These are phyloP conservation scores for Dioscorea cayenensis DNA, from an alignment of 116 monocot species.

Conservation along the genomic window DNA sequence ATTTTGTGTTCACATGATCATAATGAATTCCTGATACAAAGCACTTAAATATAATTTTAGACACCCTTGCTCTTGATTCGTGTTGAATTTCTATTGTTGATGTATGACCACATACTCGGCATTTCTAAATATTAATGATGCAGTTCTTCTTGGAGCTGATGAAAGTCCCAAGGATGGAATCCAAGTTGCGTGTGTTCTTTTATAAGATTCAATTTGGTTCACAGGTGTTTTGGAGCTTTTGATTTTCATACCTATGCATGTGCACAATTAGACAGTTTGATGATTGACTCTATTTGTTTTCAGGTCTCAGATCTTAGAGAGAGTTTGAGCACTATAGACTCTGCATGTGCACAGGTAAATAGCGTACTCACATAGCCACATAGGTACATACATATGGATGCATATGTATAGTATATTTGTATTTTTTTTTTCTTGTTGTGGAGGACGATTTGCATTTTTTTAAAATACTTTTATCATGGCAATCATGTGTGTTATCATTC, in stretches of 20 bases:
- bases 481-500: neutral
- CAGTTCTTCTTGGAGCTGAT: slow-evolving; percentile 94
- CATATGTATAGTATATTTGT: neutral
- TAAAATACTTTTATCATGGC: neutral
- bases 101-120: too few relatives aligned
- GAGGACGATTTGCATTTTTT: neutral
- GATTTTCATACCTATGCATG: neutral
- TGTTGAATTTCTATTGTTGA: too few relatives aligned
- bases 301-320: slow-evolving; percentile 77
- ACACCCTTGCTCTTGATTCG: too few relatives aligned
- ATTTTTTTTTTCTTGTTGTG: neutral
- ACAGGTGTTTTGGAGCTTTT: slow-evolving; percentile 50
- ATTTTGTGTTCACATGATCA: too few relatives aligned
- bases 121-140: slow-evolving; percentile 2
- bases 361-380: neutral
- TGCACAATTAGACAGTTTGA: neutral
- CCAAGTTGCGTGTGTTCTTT: slow-evolving; percentile 79
- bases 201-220: slow-evolving; percentile 90
- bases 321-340: slow-evolving; percentile 51
- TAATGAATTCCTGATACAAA: too few relatives aligned
- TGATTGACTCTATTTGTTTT: neutral
- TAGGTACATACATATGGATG: neutral
- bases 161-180: slow-evolving; percentile 97
- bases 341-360: slow-evolving; percentile 80
- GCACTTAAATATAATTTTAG: too few relatives aligned